These are phyloP conservation scores for Lactarius sanguifluus DNA, from an alignment of 768 basidiomycete genomes.

Conservation along the genomic window DNA sequence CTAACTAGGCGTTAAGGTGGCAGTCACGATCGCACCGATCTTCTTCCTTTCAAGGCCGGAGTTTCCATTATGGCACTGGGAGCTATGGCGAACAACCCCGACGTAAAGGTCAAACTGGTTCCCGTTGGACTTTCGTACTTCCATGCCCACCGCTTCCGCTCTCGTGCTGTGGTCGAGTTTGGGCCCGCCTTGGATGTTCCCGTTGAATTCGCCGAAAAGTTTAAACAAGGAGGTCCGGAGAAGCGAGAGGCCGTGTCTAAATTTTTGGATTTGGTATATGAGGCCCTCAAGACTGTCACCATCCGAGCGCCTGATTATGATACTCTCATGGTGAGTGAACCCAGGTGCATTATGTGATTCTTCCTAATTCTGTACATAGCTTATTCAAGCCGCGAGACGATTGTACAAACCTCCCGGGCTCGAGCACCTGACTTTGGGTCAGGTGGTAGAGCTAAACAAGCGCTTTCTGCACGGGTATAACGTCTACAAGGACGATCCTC, in stretches of 20 bases:
- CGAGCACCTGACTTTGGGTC: slow-evolving; percentile 83
- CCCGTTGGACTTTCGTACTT: slow-evolving; percentile 47
- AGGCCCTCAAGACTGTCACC: slow-evolving; percentile 93
- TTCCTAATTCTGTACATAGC: slow-evolving; percentile 43
- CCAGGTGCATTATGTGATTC: slow-evolving; percentile 4
- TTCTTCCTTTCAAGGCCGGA: slow-evolving; percentile 95
- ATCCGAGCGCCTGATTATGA: slow-evolving; percentile 96
- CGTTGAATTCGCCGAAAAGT: slow-evolving; percentile 82
- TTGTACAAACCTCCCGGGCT: slow-evolving; percentile 90
- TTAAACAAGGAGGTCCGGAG: slow-evolving; percentile 80
- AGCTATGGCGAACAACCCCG: slow-evolving; percentile 91
- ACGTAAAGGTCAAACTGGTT: slow-evolving; percentile 84
- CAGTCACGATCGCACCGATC: slow-evolving; percentile 95
- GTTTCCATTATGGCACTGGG: slow-evolving; percentile 98
- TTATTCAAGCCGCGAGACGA: slow-evolving; percentile 91
- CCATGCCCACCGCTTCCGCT: slow-evolving; percentile 73
- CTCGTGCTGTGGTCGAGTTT: slow-evolving; percentile 96
- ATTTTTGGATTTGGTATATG: slow-evolving; percentile 88
- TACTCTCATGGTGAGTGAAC: slow-evolving; percentile 85
- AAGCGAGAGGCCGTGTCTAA: slow-evolving; percentile 91
- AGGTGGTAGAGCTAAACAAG: slow-evolving; percentile 92
- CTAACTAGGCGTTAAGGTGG: slow-evolving; percentile 59
- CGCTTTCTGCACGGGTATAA: slow-evolving; percentile 90
- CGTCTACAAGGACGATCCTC: slow-evolving; percentile 88
- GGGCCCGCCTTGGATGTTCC: slow-evolving; percentile 92